Base-by-base conservation (phyloP, 1,284 basidiomycete species). In the Hortiboletus rubellus region DNA sequence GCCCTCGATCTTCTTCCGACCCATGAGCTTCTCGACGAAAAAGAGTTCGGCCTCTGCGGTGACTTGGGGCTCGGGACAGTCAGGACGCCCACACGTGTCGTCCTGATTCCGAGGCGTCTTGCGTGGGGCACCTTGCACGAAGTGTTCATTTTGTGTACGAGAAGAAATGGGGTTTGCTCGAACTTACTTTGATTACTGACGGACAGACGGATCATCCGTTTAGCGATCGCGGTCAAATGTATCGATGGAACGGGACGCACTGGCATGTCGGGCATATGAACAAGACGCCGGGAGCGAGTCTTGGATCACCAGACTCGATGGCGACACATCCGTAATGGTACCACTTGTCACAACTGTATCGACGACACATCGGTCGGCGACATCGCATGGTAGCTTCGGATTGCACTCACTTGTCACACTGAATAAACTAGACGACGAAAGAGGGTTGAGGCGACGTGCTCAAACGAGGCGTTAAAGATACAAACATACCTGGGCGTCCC, bases 291-390 rank as follows among this genome's bases (percentile, higher is more conserved):
- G 52, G 47, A 18, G 66, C 60, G 15, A 74, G 53, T 18, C 72
- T 63, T 9, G 62, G 58, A 52, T 76, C 74, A 2, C 50, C 65
- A 12, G 52, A n/a, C 22, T 31, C 9, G 37, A 75, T 46, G 8
- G 61, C 74, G 36, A 67, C 69, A 51, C 75, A 76, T 7, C 64
- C 73, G 52, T 66, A 71, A 43, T 75, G 75, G 42, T 68, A 75
- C 74, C 73, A 76, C 44, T 54, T 55, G 11, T 75, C 66, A 48
- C 75, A 75, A 10, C 74, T 76, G 12, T 24, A 38, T 40, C 30
- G 9, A 36, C 17, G 10, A 17, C 38, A 10, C n/a, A 18, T 37
- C 2, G 5, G 31, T 58, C 44, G 61, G 41, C 27, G 27, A 27
- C 27, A 27, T 57, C 36, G 36, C 34, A 30, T n/a, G 12, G 3